These are phyloP conservation scores for Neofusicoccum kwambonambiense DNA, from an alignment of 2,329 filamentous ascomycete species.

Conservation along the genomic window DNA sequence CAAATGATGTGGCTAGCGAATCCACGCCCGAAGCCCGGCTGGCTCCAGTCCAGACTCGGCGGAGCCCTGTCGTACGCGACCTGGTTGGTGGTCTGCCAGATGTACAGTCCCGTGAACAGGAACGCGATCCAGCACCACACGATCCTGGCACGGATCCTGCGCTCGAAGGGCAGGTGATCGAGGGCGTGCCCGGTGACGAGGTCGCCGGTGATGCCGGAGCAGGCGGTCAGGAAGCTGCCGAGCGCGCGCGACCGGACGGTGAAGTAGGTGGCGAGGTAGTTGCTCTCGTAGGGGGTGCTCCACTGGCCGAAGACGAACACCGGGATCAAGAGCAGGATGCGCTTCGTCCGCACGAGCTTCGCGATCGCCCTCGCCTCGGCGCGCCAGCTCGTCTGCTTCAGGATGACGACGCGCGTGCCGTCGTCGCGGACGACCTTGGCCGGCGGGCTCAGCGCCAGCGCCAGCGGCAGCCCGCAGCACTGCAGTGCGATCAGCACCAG, in stretches of 20 bases:
- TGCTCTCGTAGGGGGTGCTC: slow-evolving; percentile 52
- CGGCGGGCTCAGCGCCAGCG: slow-evolving; percentile 46
- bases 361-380: not conserved
- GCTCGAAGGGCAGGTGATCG: not conserved
- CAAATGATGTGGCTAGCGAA: not conserved
- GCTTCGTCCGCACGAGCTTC: slow-evolving; percentile 43
- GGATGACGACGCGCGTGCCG: slow-evolving; percentile 29
- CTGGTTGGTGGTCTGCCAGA: not conserved
- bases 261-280: slow-evolving; percentile 55
- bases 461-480: slow-evolving; percentile 48
- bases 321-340: slow-evolving; percentile 51
- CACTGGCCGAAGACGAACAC: slow-evolving; percentile 53
- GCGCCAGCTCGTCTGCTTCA: not conserved
- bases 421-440: slow-evolving; percentile 46
- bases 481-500: slow-evolving; percentile 44
- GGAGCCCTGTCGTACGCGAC: not conserved
- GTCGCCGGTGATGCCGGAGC: not conserved
- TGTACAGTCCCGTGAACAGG: not conserved
- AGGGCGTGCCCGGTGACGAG: not conserved
- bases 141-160: not conserved
- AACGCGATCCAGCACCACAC: not conserved
- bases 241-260: slow-evolving; percentile 51
- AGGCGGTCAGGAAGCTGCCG: slow-evolving; percentile 37
- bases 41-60: slow-evolving; percentile 46
- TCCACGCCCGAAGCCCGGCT: slow-evolving; percentile 37